A percentile compares a stretch with the other conserved stretches of the same genome.
Evolutionary conservation across 2,329 filamentous ascomycete genomes (phyloP).

Genomic region (Metarhizium sp.): DNA sequence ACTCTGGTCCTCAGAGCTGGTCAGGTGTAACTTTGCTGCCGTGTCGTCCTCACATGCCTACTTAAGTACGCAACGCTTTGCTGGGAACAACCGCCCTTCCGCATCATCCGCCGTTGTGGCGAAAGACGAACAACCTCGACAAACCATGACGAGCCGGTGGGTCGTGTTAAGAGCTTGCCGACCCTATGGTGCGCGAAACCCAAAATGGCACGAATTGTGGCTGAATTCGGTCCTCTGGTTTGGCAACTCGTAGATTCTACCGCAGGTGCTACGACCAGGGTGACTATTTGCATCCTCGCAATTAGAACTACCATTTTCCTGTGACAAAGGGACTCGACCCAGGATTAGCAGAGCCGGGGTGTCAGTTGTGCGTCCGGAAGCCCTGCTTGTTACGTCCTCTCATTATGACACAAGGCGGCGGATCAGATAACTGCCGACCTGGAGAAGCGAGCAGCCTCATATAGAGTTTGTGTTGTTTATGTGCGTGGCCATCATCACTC

Average conservation of each 20-base stretch:
- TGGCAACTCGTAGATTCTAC: background rate
- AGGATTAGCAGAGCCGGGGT: background rate
- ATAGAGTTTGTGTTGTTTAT: background rate
- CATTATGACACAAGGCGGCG: too few relatives aligned
- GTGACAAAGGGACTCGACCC: background rate
- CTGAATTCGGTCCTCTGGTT: background rate
- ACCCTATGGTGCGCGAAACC: background rate
- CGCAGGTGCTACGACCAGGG: background rate
- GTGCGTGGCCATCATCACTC: background rate
- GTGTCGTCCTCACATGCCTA: too few relatives aligned
- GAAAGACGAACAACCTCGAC: background rate
- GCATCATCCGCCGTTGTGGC: too few relatives aligned
- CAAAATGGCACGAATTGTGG: background rate
- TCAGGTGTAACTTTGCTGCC: too few relatives aligned
- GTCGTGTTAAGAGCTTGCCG: background rate
- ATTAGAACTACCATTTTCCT: background rate
- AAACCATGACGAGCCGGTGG: too few relatives aligned
- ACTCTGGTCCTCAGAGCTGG: too few relatives aligned
- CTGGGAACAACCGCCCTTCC: too few relatives aligned
- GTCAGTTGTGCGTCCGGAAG: background rate
- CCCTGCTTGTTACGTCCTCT: too few relatives aligned
- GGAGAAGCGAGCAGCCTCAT: too few relatives aligned
- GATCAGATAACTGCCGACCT: too few relatives aligned
- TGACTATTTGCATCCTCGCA: background rate
- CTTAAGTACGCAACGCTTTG: too few relatives aligned